A percentile compares a stretch with the other conserved stretches of the same genome.
Evolutionary conservation across 192 early-diverging fungal genomes (phyloP).

Genomic region (Anaeromyces robustus): DNA sequence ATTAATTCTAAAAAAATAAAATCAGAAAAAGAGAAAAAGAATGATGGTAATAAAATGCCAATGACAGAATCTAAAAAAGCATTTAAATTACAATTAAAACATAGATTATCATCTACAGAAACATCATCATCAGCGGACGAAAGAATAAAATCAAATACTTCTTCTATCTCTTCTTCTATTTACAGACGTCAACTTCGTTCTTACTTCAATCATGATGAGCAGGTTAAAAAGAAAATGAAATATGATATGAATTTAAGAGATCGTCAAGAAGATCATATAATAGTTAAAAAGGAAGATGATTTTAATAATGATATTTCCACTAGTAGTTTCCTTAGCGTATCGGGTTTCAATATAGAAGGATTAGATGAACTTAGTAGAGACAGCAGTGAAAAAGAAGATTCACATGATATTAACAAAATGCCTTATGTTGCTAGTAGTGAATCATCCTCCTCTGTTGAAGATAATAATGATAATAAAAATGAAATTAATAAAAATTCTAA

Average conservation of each 20-base stretch:
- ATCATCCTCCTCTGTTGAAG: too few species aligned
- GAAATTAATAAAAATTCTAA: too few species aligned
- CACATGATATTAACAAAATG: not conserved
- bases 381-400: not conserved
- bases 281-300: not conserved
- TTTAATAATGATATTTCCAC: not conserved
- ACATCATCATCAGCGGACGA: not conserved
- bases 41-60: not conserved
- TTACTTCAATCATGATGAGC: not conserved
- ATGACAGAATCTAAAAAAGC: not conserved
- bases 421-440: too few species aligned
- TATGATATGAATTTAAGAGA: too few species aligned
- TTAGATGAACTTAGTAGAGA: not conserved
- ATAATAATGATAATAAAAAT: too few species aligned
- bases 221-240: not conserved
- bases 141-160: not conserved
- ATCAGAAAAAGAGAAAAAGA: not conserved
- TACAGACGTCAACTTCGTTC: not conserved
- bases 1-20: not conserved
- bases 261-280: not conserved
- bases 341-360: not conserved
- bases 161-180: not conserved
- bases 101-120: not conserved
- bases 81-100: not conserved
- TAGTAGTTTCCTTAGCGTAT: not conserved